Percentiles rank a stretch among this genome's conserved stretches.
phyloP scores from a whole-genome alignment of 192 early-diverging fungal genomes.

The Diversispora eburnea region DNA sequence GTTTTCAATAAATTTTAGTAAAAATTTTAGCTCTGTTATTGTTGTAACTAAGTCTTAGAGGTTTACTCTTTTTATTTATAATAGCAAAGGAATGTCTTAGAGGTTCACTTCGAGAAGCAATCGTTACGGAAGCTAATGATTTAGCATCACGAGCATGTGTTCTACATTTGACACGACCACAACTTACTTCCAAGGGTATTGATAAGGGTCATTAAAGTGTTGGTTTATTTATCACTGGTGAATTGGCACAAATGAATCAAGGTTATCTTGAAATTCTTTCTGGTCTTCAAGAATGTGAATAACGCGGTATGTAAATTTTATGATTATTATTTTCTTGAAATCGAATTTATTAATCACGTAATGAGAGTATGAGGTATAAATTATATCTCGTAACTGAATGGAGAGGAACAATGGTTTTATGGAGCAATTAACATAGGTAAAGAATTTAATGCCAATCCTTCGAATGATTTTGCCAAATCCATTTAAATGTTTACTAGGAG shows the following conservation, averaged over 20 bases:
- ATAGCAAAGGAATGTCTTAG: conserved; percentile 12
- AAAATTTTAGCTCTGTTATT: not conserved
- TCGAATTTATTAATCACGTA: not conserved
- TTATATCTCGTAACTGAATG: no score
- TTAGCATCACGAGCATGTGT: conserved; percentile 2
- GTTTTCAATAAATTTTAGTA: not conserved
- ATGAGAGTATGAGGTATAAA: conserved; percentile 14
- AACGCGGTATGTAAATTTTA: conserved; percentile 5
- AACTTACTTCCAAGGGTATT: conserved; percentile 23
- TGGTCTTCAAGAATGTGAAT: conserved; percentile 24
- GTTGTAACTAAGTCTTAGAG: not conserved
- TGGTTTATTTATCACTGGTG: conserved; percentile 26
- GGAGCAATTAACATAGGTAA: conserved; percentile 23
- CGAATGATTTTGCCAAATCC: conserved; percentile 10
- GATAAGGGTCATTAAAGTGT: conserved; percentile 29
- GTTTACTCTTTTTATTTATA: conserved; percentile 11
- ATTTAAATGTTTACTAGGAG: conserved; percentile 25
- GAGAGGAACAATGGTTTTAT: conserved; percentile 27
- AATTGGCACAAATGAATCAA: conserved; percentile 26
- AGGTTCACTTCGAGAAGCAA: conserved; percentile 24
- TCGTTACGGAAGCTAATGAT: conserved; percentile 24
- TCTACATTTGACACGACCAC: conserved; percentile 20
- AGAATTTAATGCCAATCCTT: conserved; percentile 23
- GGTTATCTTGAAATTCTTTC: conserved; percentile 27
- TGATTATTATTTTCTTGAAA: not conserved